Base-by-base conservation (phyloP, 2,329 filamentous ascomycete genomes). In the Passalora sequoiae region DNA sequence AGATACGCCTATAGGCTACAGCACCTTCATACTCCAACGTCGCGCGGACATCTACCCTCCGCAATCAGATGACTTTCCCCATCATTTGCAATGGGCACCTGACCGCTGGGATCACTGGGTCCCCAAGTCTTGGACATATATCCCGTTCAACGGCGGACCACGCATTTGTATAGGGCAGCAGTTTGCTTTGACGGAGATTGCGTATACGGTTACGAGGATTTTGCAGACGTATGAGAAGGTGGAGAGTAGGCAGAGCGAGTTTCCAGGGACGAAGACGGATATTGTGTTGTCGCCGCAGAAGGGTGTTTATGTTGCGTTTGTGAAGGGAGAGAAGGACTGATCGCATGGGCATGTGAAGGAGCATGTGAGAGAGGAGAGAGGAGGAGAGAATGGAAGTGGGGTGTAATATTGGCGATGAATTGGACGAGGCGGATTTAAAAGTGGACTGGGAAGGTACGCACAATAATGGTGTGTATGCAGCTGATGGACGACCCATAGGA, bases 131-230 rank as follows among this genome's bases (percentile, higher is more conserved):
- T 77, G 72, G 72, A 69, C 69, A 1, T 73, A 66, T 40, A 62
- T 73, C 2, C 70, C 71, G 0, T 74, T 73, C 52, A 72, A 73
- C 38, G 70, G 69, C 3, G 69, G 70, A 0, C 70, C 70, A 3
- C 50, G 71, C 1, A 72, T 73, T n/a, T 74, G 71, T 45, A 68
- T 74, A 25, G 71, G 71, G 0, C 71, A 73, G 61, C 69, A 74
- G 44, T 74, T 74, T 50, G 71, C 71, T 9, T 58, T 74, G 19
- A 73, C 70, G 1, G 71, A 74, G 52, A 69, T 74, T 66, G 70
- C 60, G 2, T 74, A 73, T 46, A 72, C 69, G 6, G 57, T 71
- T 15, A 69, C 70, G 9, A 58, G 71, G 17, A 58, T 74, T 16
- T 56, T 74, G 41, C 71, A 74, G 57, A 60, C 58, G 15, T 74